Evolutionary conservation across 2,329 filamentous ascomycete genomes (phyloP), one percentile per base, ranked within the genome.

Genomic region (Orbilia quercus): DNA sequence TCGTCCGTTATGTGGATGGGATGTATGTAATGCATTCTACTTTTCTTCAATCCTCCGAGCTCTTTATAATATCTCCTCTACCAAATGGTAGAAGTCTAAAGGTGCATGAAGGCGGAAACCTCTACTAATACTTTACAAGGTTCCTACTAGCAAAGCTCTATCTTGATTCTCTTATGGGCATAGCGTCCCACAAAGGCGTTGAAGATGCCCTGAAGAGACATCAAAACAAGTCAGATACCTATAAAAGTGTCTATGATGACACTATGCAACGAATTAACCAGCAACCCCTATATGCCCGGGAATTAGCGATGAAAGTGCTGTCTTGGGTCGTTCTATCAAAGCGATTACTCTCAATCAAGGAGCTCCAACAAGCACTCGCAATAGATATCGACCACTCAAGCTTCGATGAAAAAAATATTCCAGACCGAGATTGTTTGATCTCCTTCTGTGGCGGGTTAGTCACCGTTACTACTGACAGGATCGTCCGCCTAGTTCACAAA

Each of bases 401-500:
- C 7, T 34, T 51, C 16, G 23, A 51, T 23, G 47, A 76, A 71
- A 73, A 23, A 69, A 65, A 66, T 45, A 53, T 51, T 59, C 25
- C 47, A 28, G 65, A 62, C 11, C 36, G 48, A n/a, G 78, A 80
- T 4, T 76, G 80, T 1, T 66, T 83, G 1, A 65, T 83, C 0
- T 80, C 80, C 2, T 77, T 78, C 1, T 84, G 82, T 65, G 80
- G 79, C 31, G 82, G 83, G 0, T 58, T 85, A 7, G 80, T 84
- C 1, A 81, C 79, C 0, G 40, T 83, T 1, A 82, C 84, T 36
- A 65, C 80, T 45, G 83, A 78, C 51, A 51, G 77, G 16, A 77
- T 81, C 23, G 77, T 84, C 9, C 79, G 82, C 1, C 73, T 84
- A 0, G 81, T 83, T 1, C 83, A 85, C 72, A 82, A 83, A 60